Evolutionary conservation across 2,329 filamentous ascomycete species (phyloP).

Genomic region (Penicillium sp.): DNA sequence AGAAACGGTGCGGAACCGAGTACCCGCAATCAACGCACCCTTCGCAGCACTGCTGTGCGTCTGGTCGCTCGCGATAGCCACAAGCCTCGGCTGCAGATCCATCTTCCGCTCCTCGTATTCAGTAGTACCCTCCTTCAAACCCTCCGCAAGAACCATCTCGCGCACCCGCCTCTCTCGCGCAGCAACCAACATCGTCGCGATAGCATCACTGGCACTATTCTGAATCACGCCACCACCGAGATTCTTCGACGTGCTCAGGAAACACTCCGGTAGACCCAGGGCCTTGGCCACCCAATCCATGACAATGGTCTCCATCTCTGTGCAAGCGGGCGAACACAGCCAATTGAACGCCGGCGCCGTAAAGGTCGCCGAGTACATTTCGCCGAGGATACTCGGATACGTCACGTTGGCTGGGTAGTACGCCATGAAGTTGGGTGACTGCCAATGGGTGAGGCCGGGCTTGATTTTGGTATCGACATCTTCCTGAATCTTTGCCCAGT

Average conservation of each 20-base stretch:
- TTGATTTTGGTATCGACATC: constrained; percentile 87
- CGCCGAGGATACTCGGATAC: constrained; percentile 82
- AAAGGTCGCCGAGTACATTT: constrained; percentile 88
- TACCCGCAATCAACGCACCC: constrained; percentile 80
- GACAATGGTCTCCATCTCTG: constrained; percentile 89
- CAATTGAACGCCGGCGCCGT: constrained; percentile 94
- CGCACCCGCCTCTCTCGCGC: constrained; percentile 78
- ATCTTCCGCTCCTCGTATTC: constrained; percentile 71
- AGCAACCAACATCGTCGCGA: constrained; percentile 83
- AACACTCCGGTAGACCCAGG: constrained; percentile 71
- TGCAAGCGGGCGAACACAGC: constrained; percentile 90
- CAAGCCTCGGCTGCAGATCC: constrained; percentile 67
- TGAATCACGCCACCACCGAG: constrained; percentile 89
- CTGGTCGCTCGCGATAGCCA: constrained; percentile 77
- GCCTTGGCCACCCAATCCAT: constrained; percentile 87
- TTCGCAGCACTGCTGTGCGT: constrained; percentile 86
- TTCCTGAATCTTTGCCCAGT: constrained; percentile 75
- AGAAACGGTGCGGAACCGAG: constrained; percentile 72
- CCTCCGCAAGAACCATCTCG: constrained; percentile 56
- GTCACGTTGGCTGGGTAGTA: constrained; percentile 85
- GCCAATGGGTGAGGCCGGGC: constrained; percentile 92
- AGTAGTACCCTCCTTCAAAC: constrained; percentile 46
- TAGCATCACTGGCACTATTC: constrained; percentile 83
- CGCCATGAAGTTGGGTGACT: constrained; percentile 91
- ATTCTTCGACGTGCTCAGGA: constrained; percentile 66